A percentile compares a stretch with the other conserved stretches of the same genome.
These are phyloP conservation scores for Aspergillus asperescens DNA, from an alignment of 495 filamentous ascomycete species.

Conservation along the genomic window DNA sequence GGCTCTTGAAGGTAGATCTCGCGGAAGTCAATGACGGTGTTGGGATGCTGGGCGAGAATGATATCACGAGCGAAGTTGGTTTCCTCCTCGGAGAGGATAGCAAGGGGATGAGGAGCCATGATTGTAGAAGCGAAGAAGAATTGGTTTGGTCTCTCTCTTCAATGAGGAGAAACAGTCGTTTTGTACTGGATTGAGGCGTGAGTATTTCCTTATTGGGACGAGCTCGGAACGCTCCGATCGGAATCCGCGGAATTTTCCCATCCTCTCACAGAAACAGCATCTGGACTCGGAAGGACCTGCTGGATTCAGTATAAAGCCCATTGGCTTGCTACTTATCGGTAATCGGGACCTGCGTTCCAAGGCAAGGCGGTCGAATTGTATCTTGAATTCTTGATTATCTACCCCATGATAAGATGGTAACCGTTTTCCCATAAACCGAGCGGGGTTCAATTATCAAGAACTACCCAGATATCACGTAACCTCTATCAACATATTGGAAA, in stretches of 20 bases:
- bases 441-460: too few relatives aligned
- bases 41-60: constrained; percentile 35
- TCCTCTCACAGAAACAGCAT: not conserved
- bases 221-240: constrained; percentile 8
- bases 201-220: not conserved
- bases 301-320: not conserved
- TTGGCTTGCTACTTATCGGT: too few relatives aligned
- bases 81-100: constrained; percentile 43
- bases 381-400: too few relatives aligned
- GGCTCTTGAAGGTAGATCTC: constrained; percentile 51
- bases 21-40: constrained; percentile 46
- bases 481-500: too few relatives aligned
- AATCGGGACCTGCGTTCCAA: too few relatives aligned
- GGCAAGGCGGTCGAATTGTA: too few relatives aligned
- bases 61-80: constrained; percentile 45
- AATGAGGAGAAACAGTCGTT: not conserved
- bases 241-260: constrained; percentile 3
- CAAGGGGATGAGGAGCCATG: constrained; percentile 42
- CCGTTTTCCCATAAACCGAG: too few relatives aligned
- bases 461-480: too few relatives aligned
- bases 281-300: not conserved
- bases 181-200: constrained; percentile 1
- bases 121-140: not conserved
- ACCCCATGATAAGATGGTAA: too few relatives aligned
- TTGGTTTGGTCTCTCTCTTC: not conserved